phyloP scores from a whole-genome alignment of 768 basidiomycete genomes.

The Hericium erinaceus region DNA sequence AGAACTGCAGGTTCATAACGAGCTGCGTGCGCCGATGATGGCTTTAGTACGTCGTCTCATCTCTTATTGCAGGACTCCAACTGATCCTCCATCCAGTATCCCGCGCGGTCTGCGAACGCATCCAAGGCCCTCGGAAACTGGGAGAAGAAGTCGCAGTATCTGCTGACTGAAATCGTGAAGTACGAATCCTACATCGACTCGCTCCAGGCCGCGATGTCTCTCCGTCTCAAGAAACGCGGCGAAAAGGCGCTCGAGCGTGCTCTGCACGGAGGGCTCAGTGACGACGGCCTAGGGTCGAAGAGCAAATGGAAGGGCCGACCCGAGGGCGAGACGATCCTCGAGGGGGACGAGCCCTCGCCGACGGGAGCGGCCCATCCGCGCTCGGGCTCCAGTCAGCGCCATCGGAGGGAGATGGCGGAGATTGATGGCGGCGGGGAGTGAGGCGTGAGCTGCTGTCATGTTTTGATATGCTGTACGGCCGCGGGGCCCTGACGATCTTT shows the following conservation, averaged over 20 bases:
- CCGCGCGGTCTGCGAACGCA: constrained; percentile 63
- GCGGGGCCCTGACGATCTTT: background rate
- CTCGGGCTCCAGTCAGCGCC: background rate
- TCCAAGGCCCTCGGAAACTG: constrained; percentile 81
- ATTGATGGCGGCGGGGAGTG: background rate
- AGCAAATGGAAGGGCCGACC: constrained; percentile 32
- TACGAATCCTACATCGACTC: constrained; percentile 94
- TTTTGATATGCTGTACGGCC: background rate
- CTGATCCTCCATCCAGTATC: constrained; percentile 44
- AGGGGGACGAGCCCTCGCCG: constrained; percentile 23
- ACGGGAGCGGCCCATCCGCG: background rate
- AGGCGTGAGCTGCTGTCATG: background rate
- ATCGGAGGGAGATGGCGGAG: background rate
- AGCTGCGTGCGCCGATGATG: constrained; percentile 74
- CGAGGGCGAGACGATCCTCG: constrained; percentile 37
- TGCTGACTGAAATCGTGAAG: constrained; percentile 89
- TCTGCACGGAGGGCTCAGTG: constrained; percentile 23
- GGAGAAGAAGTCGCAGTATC: constrained; percentile 84
- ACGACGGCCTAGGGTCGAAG: constrained; percentile 16
- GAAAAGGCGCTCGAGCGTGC: constrained; percentile 72
- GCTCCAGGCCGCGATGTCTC: constrained; percentile 69
- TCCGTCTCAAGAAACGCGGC: constrained; percentile 83
- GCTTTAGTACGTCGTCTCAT: constrained; percentile 44
- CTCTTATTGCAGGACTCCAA: constrained; percentile 4
- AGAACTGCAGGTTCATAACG: constrained; percentile 79